Base-by-base conservation (phyloP, 2,329 filamentous ascomycete genomes). In the Ascochyta pisi region DNA sequence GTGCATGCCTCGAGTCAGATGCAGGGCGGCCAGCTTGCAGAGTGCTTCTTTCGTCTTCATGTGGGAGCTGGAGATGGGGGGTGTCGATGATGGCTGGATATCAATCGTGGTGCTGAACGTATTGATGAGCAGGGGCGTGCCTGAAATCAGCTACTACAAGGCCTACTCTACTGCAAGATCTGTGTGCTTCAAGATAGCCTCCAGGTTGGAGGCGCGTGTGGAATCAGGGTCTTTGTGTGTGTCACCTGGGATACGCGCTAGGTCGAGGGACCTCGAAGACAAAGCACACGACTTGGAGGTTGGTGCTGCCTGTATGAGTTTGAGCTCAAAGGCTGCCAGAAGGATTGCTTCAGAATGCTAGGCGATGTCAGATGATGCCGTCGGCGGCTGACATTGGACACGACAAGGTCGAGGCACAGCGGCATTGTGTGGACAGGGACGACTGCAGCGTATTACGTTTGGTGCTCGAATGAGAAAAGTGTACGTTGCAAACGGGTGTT, bases 11-110 rank as follows among this genome's bases (percentile, higher is more conserved):
- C 6, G 22, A 47, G 4, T 15, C 7, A 27, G 34, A 56, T 47
- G 53, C 53, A 56, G 53, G 53, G 53, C 43, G 53, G 53, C 43
- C 29, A 39, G 26, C 47, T 42, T 43, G 53, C 53, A 50, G 42
- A 31, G 24, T 43, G 29, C 42, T 56, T 50, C 53, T 47, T 50
- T 26, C 34, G n/a, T 37, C 47, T 38, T 27, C 19, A n/a, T 27
- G 12, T 24, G 10, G 37, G 40, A 22, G 41, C 35, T 37, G 29
- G 22, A 16, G 16, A 31, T 6, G n/a, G 13, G 31, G 37, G 47
- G 31, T n/a, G n/a, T 15, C 22, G 24, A 23, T 22, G 27, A 31
- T 34, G 19, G 9, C 37, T 31, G 29, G 13, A 29, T 23, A 15
- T 34, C 3, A 19, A 42, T 16, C 3, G 16, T 27, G 29, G 31